Conservation (phyloP, 805 yeast species). For the Kluyveromyces nonfermentans region DNA sequence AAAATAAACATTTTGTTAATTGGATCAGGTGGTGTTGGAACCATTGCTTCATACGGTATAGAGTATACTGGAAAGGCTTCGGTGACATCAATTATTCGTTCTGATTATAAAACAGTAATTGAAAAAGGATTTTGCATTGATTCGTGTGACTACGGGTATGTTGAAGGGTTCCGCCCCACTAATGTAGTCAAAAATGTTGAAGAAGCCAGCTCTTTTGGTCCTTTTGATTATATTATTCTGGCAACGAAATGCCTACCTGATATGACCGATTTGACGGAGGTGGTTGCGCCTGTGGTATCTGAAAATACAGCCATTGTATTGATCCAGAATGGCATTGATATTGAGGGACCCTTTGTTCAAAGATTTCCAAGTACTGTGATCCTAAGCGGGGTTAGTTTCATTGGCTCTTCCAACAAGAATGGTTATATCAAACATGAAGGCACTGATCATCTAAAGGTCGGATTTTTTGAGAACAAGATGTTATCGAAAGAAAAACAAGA, state of each 20-base stretch:
- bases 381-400: constrained; percentile 50
- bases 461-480: constrained; percentile 37
- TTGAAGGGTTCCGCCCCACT: constrained; percentile 41
- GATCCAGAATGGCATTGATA: constrained; percentile 54
- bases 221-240: constrained; percentile 48
- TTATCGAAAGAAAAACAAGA: constrained; percentile 16
- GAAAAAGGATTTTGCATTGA: constrained; percentile 44
- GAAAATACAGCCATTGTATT: constrained; percentile 39
- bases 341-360: constrained; percentile 41
- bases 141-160: constrained; percentile 46
- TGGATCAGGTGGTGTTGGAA: constrained; percentile 76
- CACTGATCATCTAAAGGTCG: constrained; percentile 37
- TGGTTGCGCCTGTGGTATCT: constrained; percentile 40
- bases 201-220: constrained; percentile 28
- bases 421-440: constrained; percentile 39
- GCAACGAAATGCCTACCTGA: constrained; percentile 61
- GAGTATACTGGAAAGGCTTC: constrained; percentile 36
- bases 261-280: constrained; percentile 41
- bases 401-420: constrained; percentile 40
- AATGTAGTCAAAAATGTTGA: constrained; percentile 32
- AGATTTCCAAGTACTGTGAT: constrained; percentile 41
- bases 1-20: constrained; percentile 39
- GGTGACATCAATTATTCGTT: constrained; percentile 49
- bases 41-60: constrained; percentile 55
- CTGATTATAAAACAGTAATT: constrained; percentile 42